Evolutionary conservation across 2,329 filamentous ascomycete species (phyloP).

Genomic region (Talaromyces sp.): DNA sequence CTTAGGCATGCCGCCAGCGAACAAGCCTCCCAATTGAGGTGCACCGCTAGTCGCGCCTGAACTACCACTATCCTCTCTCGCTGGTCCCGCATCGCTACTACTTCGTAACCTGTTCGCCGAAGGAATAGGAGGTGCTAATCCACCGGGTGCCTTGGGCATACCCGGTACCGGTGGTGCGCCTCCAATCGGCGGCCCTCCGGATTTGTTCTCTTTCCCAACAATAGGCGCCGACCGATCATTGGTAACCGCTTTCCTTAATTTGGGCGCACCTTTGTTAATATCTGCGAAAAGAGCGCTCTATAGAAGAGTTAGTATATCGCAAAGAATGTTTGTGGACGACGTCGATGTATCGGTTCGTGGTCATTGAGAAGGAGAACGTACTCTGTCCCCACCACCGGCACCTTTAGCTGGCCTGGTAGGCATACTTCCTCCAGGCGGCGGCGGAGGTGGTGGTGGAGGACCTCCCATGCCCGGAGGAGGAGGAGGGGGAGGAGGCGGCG

Average conservation of each 20-base stretch:
- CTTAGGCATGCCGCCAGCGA: conserved; percentile 94
- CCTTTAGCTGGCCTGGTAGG: conserved; percentile 58
- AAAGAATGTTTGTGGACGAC: not conserved
- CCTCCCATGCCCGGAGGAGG: conserved; percentile 60
- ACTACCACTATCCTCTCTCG: conserved; percentile 45
- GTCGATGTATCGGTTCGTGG: not conserved
- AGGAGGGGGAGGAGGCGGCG: conserved; percentile 69
- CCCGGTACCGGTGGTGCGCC: conserved; percentile 80
- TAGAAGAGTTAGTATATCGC: conserved; percentile 11
- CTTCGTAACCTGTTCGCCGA: conserved; percentile 69
- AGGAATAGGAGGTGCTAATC: conserved; percentile 70
- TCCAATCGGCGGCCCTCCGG: conserved; percentile 62
- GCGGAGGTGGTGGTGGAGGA: conserved; percentile 63
- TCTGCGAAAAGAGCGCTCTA: conserved; percentile 85
- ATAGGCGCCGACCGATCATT: conserved; percentile 88
- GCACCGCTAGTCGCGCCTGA: conserved; percentile 55
- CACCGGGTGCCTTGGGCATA: conserved; percentile 57
- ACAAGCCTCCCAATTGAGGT: conserved; percentile 82
- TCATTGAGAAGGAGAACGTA: conserved; percentile 45
- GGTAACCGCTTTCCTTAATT: conserved; percentile 80
- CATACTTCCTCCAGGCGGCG: conserved; percentile 53
- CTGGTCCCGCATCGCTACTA: conserved; percentile 66
- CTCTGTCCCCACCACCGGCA: conserved; percentile 57
- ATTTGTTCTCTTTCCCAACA: conserved; percentile 57
- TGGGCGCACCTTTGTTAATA: conserved; percentile 71